These are phyloP conservation scores for Hawksworthiomyces lignivorus DNA, from an alignment of 2,329 filamentous ascomycete species.

Conservation along the genomic window DNA sequence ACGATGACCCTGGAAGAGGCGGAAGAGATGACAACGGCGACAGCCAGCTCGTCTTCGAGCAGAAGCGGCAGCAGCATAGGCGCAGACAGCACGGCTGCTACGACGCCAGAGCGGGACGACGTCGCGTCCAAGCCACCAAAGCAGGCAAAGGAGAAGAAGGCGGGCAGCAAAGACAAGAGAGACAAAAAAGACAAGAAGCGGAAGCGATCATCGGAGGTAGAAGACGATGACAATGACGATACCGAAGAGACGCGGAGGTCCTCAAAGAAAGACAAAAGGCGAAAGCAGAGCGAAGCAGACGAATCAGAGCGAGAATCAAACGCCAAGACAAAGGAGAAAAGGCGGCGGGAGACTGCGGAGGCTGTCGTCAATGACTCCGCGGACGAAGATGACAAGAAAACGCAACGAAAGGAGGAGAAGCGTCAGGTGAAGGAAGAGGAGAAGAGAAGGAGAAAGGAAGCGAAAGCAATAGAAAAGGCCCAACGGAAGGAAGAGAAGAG, in stretches of 20 bases:
- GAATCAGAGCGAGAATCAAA: too few species aligned
- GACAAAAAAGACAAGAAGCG: too few species aligned
- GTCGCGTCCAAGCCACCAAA: slow-evolving; percentile 10
- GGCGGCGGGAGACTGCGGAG: too few species aligned
- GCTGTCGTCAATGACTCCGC: too few species aligned
- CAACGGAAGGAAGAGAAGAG: slow-evolving; percentile 32
- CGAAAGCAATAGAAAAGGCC: slow-evolving; percentile 20
- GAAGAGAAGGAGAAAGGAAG: slow-evolving; percentile 28
- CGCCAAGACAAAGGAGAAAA: too few species aligned
- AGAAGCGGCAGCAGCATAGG: slow-evolving; percentile 12
- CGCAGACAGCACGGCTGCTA: slow-evolving; percentile 15
- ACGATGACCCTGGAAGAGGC: slow-evolving; percentile 48
- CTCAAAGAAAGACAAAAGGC: too few species aligned
- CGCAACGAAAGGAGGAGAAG: slow-evolving; percentile 17
- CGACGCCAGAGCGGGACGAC: slow-evolving; percentile 24
- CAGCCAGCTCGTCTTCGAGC: slow-evolving; percentile 20
- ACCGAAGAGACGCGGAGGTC: too few species aligned
- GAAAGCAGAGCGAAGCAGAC: too few species aligned
- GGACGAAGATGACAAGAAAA: slow-evolving; percentile 28
- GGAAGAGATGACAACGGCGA: slow-evolving; percentile 2
- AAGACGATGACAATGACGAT: too few species aligned
- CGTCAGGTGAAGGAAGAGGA: slow-evolving; percentile 25
- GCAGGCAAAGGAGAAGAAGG: slow-evolving; percentile 8
- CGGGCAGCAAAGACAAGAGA: slow-evolving; percentile 19
- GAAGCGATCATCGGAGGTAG: too few species aligned